A percentile compares a stretch with the other conserved stretches of the same genome.
phyloP scores from a whole-genome alignment of 2,329 filamentous ascomycete species.

The Achaetomium macrosporum region DNA sequence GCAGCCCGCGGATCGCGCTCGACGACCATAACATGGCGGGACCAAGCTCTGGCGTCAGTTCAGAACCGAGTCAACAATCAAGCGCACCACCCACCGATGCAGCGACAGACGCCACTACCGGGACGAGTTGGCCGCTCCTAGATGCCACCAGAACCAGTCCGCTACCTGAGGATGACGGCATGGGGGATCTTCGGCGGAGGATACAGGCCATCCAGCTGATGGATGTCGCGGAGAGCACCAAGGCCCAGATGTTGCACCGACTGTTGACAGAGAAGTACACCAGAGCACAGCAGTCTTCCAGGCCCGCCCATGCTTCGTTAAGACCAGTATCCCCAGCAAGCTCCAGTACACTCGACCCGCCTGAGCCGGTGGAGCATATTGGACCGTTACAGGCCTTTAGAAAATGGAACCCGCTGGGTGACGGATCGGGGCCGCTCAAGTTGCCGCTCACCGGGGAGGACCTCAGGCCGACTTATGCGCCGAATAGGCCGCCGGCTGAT shows the following conservation, averaged over 20 bases:
- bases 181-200: slow-evolving; percentile 58
- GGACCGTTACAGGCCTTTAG: slow-evolving; percentile 46
- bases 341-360: slow-evolving; percentile 21
- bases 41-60: neutral
- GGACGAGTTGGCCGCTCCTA: neutral
- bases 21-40: neutral
- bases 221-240: slow-evolving; percentile 54
- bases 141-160: slow-evolving; percentile 10
- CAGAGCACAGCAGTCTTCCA: slow-evolving; percentile 33
- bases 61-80: neutral
- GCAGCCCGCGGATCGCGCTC: neutral
- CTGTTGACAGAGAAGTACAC: slow-evolving; percentile 65
- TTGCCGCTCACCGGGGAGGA: slow-evolving; percentile 55
- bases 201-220: slow-evolving; percentile 64
- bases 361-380: slow-evolving; percentile 32
- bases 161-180: slow-evolving; percentile 74
- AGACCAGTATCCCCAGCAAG: slow-evolving; percentile 24
- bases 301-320: slow-evolving; percentile 15
- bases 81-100: neutral
- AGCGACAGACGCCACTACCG: neutral
- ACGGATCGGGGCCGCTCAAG: slow-evolving; percentile 34
- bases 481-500: slow-evolving; percentile 40
- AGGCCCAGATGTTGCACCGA: slow-evolving; percentile 66
- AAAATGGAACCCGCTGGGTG: slow-evolving; percentile 48
- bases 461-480: slow-evolving; percentile 61